These are phyloP conservation scores for Boletus reticuloceps DNA, from an alignment of 768 basidiomycete species.

Conservation along the genomic window DNA sequence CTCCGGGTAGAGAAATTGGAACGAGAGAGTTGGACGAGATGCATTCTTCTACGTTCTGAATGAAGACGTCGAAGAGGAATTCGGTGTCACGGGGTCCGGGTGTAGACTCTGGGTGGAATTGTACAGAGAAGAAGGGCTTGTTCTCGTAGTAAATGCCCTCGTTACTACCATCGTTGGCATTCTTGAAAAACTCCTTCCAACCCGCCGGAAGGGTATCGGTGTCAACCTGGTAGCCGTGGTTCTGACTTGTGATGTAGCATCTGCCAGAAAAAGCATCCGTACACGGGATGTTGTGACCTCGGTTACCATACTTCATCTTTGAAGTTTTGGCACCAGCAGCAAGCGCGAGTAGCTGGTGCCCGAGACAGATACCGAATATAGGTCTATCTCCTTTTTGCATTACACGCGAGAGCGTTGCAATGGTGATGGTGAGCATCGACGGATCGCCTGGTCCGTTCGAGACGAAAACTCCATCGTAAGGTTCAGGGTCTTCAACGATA, in stretches of 20 bases:
- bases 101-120: slow-evolving; percentile 98
- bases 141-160: slow-evolving; percentile 94
- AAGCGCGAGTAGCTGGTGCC: slow-evolving; percentile 94
- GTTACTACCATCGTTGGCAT: slow-evolving; percentile 96
- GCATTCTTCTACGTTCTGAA: slow-evolving; percentile 81
- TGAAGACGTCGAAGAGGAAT: slow-evolving; percentile 97
- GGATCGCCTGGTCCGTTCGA: slow-evolving; percentile 99
- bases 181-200: slow-evolving; percentile 94
- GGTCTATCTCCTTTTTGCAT: slow-evolving; percentile 76
- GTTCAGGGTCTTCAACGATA: slow-evolving; percentile 72
- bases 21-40: slow-evolving; percentile 50
- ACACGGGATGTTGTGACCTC: slow-evolving; percentile 98
- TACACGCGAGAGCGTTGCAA: slow-evolving; percentile 60
- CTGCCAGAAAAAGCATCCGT: slow-evolving; percentile 90
- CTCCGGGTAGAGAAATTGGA: slow-evolving; percentile 71
- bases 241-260: slow-evolving; percentile 99
- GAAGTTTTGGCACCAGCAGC: slow-evolving; percentile 92
- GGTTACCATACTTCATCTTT: slow-evolving; percentile 99
- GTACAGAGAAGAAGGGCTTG: slow-evolving; percentile 97
- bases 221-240: slow-evolving; percentile 97
- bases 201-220: slow-evolving; percentile 68
- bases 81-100: slow-evolving; percentile 98
- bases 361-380: slow-evolving; percentile 98
- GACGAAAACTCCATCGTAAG: slow-evolving; percentile 92
- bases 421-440: slow-evolving; percentile 72